Base-by-base conservation (phyloP, 2,329 filamentous ascomycete genomes). In the Geosmithia putterillii region DNA sequence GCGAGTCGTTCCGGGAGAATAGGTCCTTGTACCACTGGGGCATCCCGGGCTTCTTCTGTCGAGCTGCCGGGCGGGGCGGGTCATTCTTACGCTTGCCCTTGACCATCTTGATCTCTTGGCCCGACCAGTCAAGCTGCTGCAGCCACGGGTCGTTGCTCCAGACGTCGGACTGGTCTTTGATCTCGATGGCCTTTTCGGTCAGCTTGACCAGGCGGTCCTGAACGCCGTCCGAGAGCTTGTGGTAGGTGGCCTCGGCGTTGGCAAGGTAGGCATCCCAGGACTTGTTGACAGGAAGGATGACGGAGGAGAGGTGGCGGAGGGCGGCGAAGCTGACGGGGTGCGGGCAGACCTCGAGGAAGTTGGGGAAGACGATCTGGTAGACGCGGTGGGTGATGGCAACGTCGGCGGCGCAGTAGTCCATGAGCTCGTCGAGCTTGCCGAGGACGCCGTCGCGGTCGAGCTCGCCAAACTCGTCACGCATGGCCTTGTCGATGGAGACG, bases 281-380 rank as follows among this genome's bases (percentile, higher is more conserved):
- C 53, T 83, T 76, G 58, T 96, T 79, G 38, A 96, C 84, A 0
- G 92, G 92, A 7, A 98, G 67, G 40, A 96, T 95, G 49, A 95
- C 88, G 0, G 89, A 83, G 1, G 89, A 88, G n/a, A 98, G 72
- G 58, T 96, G 92, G 15, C 92, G 77, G 17, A 98, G 70, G 2
- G 92, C 92, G 2, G 87, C 90, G 55, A 98, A 98, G 63, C 89
- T 96, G 54, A 98, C 92, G 0, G 92, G 92, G 61, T 98, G 94
- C 1, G 92, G 92, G 56, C 92, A 98, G 21, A 85, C 86, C 38
- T 87, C 72, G 18, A 95, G 68, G 54, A 95, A 98, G 46, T 84
- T 83, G 1, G 88, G 86, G 49, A 98, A 92, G 1, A 96, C 88
- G 46, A 87, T 87, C 57, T 87, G 82, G 63, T 90, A 98, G n/a